Base-by-base conservation (phyloP, 1,139 yeast species). In the Diutina sp. region DNA sequence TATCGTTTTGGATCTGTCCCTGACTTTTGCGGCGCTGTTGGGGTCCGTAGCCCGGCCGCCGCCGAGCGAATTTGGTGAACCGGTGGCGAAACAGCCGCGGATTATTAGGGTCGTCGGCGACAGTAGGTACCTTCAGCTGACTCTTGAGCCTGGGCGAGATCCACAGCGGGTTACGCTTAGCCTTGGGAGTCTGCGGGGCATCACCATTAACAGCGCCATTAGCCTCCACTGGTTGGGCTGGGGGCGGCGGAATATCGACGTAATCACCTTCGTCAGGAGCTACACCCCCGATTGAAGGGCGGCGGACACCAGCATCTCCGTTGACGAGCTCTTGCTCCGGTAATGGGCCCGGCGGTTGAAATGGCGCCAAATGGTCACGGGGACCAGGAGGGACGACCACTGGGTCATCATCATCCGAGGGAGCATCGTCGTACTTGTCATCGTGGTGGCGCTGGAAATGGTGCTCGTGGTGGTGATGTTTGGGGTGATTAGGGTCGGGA, bases 1-100 rank as follows among this genome's bases (percentile, higher is more conserved):
- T 51, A 51, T 62, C 64, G 45, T 65, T 47, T n/a, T 44, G 46
- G 12, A 46, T 46, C 29, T 47, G 51, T 14, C 51, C 51, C 14
- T 47, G 51, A 28, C 51, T 29, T 28, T 47, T 30, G 30, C 50
- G n/a, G 16, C 35, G 35, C 21, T 30, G 14, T 8, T 28, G 14
- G 9, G n/a, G 18, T 29, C 30, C 18, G 38, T 14, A 46, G 3
- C 35, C 30, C 8, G 51, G 51, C 12, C 51, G 29, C 18, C 51
- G 35, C 18, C 51, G 35, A 14, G 51, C 38, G 30, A 47, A 47
- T 29, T 47, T 47, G 51, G 51, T 47, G 38, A 47, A 28, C 18
- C 51, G 35, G 21, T 47, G 35, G 14, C 51, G 51, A 47, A 47
- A 47, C 51, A 47, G 51, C 38, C 51, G 51, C 4, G 51, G 51